Percentiles rank a stretch among this genome's conserved stretches.
These are phyloP conservation scores for Leptographium wingfieldii DNA, from an alignment of 2,329 filamentous ascomycete genomes.

Conservation along the genomic window DNA sequence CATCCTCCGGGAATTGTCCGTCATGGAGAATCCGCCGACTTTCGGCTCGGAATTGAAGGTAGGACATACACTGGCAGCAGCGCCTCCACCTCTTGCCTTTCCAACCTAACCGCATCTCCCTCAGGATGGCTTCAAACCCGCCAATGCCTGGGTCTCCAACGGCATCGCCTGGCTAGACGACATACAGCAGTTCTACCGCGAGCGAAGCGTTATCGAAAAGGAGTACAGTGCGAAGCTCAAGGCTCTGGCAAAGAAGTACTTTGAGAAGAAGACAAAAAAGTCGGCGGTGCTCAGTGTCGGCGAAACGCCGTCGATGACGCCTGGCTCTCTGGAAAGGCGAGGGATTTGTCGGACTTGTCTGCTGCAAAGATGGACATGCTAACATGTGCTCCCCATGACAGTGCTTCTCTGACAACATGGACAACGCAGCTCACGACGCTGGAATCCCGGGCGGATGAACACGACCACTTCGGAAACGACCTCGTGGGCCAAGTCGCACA, in stretches of 20 bases:
- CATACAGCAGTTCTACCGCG: conserved; percentile 93
- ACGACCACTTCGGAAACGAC: conserved; percentile 72
- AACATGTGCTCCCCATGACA: conserved; percentile 18
- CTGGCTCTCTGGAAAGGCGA: conserved; percentile 83
- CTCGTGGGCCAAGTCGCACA: conserved; percentile 73
- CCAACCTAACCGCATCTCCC: not conserved
- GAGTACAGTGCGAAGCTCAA: conserved; percentile 87
- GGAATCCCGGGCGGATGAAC: conserved; percentile 76
- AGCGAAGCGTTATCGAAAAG: conserved; percentile 87
- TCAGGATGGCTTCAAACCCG: conserved; percentile 91
- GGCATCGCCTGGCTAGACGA: conserved; percentile 94
- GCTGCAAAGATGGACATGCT: not conserved
- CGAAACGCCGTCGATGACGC: conserved; percentile 84
- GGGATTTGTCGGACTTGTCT: not conserved
- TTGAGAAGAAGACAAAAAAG: conserved; percentile 86
- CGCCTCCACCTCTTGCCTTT: not conserved
- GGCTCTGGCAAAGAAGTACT: conserved; percentile 86
- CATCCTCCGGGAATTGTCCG: conserved; percentile 25
- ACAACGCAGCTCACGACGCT: conserved; percentile 83
- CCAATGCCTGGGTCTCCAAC: conserved; percentile 80
- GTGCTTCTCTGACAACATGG: conserved; percentile 95
- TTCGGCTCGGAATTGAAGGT: conserved; percentile 95
- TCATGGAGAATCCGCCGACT: conserved; percentile 69
- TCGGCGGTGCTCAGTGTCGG: conserved; percentile 73
- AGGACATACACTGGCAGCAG: conserved; percentile 16